phyloP scores from a whole-genome alignment of 352 stramenopile species.

The Phytopythium sindhum region DNA sequence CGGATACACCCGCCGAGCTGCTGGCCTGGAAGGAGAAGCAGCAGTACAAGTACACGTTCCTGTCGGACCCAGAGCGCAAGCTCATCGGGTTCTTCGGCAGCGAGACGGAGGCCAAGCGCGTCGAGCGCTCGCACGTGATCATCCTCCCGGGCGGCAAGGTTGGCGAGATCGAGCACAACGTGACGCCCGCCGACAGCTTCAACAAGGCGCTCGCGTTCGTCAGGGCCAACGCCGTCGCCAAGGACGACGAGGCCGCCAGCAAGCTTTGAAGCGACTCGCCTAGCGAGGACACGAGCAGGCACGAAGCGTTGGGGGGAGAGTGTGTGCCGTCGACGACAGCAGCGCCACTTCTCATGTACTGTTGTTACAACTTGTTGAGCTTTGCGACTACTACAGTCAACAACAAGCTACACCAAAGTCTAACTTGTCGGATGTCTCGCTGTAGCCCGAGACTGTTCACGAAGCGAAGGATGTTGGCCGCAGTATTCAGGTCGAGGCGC shows the following conservation, averaged over 20 bases:
- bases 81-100: conserved; percentile 81
- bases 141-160: conserved; percentile 71
- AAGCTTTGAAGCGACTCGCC: conserved; percentile 21
- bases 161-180: conserved; percentile 67
- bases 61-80: conserved; percentile 77
- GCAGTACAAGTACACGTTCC: conserved; percentile 74
- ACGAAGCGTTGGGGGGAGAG: too few species aligned
- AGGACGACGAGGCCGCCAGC: conserved; percentile 15
- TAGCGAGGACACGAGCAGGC: neutral
- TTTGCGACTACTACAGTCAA: too few species aligned
- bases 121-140: conserved; percentile 85
- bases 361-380: too few species aligned
- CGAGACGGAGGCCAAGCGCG: conserved; percentile 46
- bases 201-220: conserved; percentile 73
- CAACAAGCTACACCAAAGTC: too few species aligned
- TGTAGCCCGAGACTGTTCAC: too few species aligned
- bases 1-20: conserved; percentile 64
- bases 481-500: too few species aligned
- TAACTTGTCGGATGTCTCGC: too few species aligned
- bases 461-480: too few species aligned
- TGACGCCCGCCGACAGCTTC: conserved; percentile 79
- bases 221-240: conserved; percentile 18
- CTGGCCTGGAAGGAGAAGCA: conserved; percentile 76
- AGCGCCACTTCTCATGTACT: too few species aligned
- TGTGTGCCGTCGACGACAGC: too few species aligned